Evolutionary conservation across 1,139 yeast genomes (phyloP).

Genomic region (Candida glucosophila): DNA sequence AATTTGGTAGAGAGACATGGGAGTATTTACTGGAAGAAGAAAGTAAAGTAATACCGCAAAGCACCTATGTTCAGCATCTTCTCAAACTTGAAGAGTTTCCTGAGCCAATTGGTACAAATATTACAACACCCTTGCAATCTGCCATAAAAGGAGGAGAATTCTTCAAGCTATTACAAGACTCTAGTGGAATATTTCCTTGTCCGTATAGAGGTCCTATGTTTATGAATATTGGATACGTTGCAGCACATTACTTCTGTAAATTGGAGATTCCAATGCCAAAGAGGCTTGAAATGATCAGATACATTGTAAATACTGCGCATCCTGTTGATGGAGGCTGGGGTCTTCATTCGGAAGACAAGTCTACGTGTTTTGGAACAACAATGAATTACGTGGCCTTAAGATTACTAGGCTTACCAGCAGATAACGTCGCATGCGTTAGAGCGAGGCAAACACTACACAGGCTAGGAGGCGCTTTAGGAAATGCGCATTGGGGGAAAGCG

Average conservation of each 20-base stretch:
- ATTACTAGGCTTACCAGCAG: slow-evolving; percentile 61
- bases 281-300: slow-evolving; percentile 65
- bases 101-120: slow-evolving; percentile 7
- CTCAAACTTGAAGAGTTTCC: slow-evolving; percentile 43
- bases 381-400: slow-evolving; percentile 77
- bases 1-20: slow-evolving; percentile 80
- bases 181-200: slow-evolving; percentile 78
- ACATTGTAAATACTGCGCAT: slow-evolving; percentile 80
- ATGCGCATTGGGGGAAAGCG: slow-evolving; percentile 97
- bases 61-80: slow-evolving; percentile 51
- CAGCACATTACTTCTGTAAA: slow-evolving; percentile 62
- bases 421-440: slow-evolving; percentile 71
- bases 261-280: slow-evolving; percentile 62
- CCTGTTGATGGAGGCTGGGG: slow-evolving; percentile 99
- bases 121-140: slow-evolving; percentile 35
- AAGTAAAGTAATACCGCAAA: slow-evolving; percentile 36
- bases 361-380: slow-evolving; percentile 92
- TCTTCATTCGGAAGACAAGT: slow-evolving; percentile 79
- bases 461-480: slow-evolving; percentile 83
- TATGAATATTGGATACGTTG: slow-evolving; percentile 84
- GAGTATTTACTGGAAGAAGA: slow-evolving; percentile 45
- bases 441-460: slow-evolving; percentile 65
- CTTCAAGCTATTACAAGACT: slow-evolving; percentile 54
- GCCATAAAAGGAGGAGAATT: slow-evolving; percentile 72
- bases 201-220: slow-evolving; percentile 98